Evolutionary conservation across 345 rosid species (phyloP), one percentile per base, ranked within the genome.

Genomic region (Lepidium africanum): DNA sequence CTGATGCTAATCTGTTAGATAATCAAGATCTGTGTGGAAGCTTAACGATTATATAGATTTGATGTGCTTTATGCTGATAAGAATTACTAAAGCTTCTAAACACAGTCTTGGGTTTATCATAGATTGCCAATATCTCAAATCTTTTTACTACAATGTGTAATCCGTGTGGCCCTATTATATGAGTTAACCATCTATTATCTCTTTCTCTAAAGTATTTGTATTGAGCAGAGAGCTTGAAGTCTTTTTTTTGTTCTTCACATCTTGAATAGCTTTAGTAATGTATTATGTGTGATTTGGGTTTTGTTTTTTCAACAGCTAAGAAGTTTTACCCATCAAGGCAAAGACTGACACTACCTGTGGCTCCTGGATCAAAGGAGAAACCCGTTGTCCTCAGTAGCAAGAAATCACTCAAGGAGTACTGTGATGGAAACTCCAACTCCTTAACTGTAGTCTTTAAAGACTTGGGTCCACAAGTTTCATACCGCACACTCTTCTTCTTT

Each of bases 291-390:
- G 58, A 40, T 77, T 62, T 36, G 65, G 25, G 16, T 33, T n/a
- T 60, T 48, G 11, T 41, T 70, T 70, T 9, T 64, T 25, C 42
- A 64, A 79, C 87, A 94, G 99, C 90, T 64, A 94, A 78, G 78
- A 94, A 84, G 58, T 87, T 83, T 81, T 87, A 91, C 70, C 97
- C 97, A 37, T 91, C 99, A 16, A 91, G 97, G 68, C 99, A 94
- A 87, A 84, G 96, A 63, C 90, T 94, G 25, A 91, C 96, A 21
- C 90, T 94, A 15, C 96, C 99, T 0, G 77, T 91, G 17, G 74
- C 85, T 17, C 69, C 87, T 39, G 99, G 92, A 37, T 85, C 92
- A 1, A 94, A 83, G 74, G 96, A 83, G 53, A 86, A 87, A 71
- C 88, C 99, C 8, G 72, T 79, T 1, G 83, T 77, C 59, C 96